These are phyloP conservation scores for Tritrichomonas musculus DNA, from an alignment of 208 protist genomes.

Conservation along the genomic window DNA sequence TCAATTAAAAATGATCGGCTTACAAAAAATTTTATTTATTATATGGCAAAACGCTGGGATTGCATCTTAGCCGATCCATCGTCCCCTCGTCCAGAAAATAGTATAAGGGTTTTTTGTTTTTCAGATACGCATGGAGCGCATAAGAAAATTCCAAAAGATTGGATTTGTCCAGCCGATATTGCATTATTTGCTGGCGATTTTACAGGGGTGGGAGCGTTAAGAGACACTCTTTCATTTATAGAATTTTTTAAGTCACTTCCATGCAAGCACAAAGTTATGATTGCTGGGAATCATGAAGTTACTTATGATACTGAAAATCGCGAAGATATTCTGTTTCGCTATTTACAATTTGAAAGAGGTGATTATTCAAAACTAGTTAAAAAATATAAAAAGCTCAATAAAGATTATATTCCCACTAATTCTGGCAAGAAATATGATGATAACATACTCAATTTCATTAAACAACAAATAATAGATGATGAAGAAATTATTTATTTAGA, in stretches of 20 bases:
- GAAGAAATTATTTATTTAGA: slow-evolving; percentile 26
- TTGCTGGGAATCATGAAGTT: slow-evolving; percentile 10
- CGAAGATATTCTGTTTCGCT: not conserved
- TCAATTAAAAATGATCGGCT: too few species aligned
- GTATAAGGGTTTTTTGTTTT: not conserved
- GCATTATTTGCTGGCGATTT: not conserved
- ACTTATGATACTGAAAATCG: not conserved
- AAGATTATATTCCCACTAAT: not conserved
- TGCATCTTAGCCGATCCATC: too few species aligned
- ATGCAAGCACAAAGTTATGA: not conserved
- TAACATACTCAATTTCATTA: too few species aligned
- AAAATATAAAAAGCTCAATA: not conserved
- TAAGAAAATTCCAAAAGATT: not conserved
- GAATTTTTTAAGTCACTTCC: not conserved
- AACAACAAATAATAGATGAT: not conserved
- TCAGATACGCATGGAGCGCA: not conserved
- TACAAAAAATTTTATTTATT: too few species aligned
- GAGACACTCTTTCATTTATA: not conserved
- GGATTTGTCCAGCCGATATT: not conserved
- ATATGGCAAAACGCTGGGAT: too few species aligned
- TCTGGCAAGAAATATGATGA: not conserved
- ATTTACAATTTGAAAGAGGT: too few species aligned
- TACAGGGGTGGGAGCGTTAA: not conserved
- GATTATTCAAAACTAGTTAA: not conserved
- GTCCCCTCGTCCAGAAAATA: not conserved